These are phyloP conservation scores for Colletotrichum kahawae DNA, from an alignment of 2,329 filamentous ascomycete genomes.

Conservation along the genomic window DNA sequence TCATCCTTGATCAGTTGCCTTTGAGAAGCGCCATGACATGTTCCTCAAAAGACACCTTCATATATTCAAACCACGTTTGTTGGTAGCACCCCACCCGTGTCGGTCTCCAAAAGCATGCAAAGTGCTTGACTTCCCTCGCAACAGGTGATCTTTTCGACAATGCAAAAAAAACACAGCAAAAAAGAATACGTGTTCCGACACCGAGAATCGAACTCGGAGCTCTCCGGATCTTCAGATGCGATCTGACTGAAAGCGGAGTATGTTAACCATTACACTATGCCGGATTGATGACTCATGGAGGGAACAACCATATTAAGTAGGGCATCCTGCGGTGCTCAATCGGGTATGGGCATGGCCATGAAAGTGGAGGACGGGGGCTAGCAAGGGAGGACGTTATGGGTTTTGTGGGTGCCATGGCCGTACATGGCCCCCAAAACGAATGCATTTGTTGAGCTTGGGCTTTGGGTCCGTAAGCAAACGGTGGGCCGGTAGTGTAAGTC, in stretches of 20 bases:
- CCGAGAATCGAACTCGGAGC: neutral
- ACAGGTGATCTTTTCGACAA: neutral
- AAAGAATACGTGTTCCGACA: neutral
- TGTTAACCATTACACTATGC: constrained; percentile 2
- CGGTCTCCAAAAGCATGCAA: neutral
- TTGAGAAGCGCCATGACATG: neutral
- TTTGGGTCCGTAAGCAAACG: neutral
- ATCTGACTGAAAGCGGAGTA: neutral
- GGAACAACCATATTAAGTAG: neutral
- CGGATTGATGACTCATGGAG: neutral
- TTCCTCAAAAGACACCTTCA: neutral
- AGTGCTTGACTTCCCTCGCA: neutral
- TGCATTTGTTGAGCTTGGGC: neutral
- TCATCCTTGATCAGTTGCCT: neutral
- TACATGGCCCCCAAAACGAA: neutral
- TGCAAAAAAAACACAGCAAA: neutral
- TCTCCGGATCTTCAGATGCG: neutral
- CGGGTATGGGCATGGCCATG: neutral
- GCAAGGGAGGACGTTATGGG: neutral
- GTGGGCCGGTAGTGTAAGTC: neutral
- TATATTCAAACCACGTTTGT: neutral
- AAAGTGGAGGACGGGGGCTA: neutral
- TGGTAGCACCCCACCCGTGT: neutral
- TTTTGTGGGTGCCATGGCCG: neutral
- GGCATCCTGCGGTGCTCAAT: neutral